Conservation (phyloP, 208 protist genomes). For the Trypanosoma scelopori region DNA sequence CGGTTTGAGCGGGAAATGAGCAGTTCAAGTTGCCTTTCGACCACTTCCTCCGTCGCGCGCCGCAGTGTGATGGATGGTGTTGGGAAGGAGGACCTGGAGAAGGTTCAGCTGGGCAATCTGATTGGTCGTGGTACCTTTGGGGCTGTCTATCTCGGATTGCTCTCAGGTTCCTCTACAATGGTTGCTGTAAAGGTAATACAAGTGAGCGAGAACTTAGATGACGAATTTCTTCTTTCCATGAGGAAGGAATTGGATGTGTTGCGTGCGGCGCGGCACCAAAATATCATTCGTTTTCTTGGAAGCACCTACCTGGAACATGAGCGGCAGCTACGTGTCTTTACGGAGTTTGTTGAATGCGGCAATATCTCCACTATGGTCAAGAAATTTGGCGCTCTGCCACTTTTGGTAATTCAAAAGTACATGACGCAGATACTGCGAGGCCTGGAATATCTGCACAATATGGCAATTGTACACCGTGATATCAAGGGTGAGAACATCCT, state of each 20-base stretch:
- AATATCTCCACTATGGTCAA: constrained; percentile 57
- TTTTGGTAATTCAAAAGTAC: constrained; percentile 71
- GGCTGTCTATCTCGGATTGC: constrained; percentile 47
- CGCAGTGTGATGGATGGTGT: constrained; percentile 48
- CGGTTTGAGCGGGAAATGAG: constrained; percentile 26
- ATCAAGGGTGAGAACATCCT: constrained; percentile 85
- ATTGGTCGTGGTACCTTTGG: constrained; percentile 71
- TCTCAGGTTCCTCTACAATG: constrained; percentile 43
- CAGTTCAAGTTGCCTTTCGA: constrained; percentile 37
- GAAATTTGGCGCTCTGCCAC: constrained; percentile 54
- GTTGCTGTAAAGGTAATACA: constrained; percentile 69
- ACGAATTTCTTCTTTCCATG: constrained; percentile 38
- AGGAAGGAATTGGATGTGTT: constrained; percentile 70
- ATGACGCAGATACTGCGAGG: constrained; percentile 69
- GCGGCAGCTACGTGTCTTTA: constrained; percentile 62
- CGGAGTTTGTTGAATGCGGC: constrained; percentile 80
- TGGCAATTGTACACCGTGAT: constrained; percentile 77
- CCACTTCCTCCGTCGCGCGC: constrained; percentile 45
- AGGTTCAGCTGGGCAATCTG: constrained; percentile 32
- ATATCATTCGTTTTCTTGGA: constrained; percentile 77
- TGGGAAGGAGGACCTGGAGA: constrained; percentile 31
- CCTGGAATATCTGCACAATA: constrained; percentile 67
- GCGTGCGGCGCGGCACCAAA: constrained; percentile 52
- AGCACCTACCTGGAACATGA: constrained; percentile 37
- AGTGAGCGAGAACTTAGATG: constrained; percentile 33